Base-by-base conservation (phyloP, 306 rosid species). In the Prinsepia uniflora region DNA sequence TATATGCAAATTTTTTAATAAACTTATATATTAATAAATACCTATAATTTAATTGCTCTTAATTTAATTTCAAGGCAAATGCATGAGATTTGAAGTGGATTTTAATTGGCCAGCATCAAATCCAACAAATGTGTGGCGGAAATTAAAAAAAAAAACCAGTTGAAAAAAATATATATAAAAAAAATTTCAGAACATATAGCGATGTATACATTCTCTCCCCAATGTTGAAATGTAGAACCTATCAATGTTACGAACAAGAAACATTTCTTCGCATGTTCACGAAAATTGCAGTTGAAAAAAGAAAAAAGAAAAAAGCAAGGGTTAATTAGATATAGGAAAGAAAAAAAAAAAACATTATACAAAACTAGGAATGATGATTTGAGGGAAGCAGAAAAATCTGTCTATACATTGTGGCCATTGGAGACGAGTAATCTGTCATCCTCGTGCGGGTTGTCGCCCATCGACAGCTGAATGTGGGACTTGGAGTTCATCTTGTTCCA, bases 401-500 rank as follows among this genome's bases (percentile, higher is more conserved):
- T 15, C 88, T 89, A 91, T 84, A 86, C 91, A 84, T 52, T 85
- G 83, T 85, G 84, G 74, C 79, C 76, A 67, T 24, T 66, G 19
- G 96, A 82, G 73, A 14, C 77, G 63, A 95, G 96, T 63, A 95
- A 80, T 49, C 84, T 78, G 65, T 87, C 92, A 74, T 89, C 96
- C 76, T 87, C 96, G 0, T 61, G 83, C 43, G 99, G 76, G 67
- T 73, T 62, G 67, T 87, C 96, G 63, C 30, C 67, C 65, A 22
- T 39, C n/a, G 99, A 56, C 71, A 84, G 85, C 79, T 91, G 96
- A 55, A 72, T 41, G 76, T 83, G 86, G 36, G 89, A 82, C 61
- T 89, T 95, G 63, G 85, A 76, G 83, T 63, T 94, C 90, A 73
- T 84, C 88, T 89, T 95, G 83, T 76, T 95, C 96, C 81, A 76